Evolutionary conservation across 2,329 filamentous ascomycete species (phyloP), one percentile per base, ranked within the genome.

Genomic region (Apiospora rasikravindrae): DNA sequence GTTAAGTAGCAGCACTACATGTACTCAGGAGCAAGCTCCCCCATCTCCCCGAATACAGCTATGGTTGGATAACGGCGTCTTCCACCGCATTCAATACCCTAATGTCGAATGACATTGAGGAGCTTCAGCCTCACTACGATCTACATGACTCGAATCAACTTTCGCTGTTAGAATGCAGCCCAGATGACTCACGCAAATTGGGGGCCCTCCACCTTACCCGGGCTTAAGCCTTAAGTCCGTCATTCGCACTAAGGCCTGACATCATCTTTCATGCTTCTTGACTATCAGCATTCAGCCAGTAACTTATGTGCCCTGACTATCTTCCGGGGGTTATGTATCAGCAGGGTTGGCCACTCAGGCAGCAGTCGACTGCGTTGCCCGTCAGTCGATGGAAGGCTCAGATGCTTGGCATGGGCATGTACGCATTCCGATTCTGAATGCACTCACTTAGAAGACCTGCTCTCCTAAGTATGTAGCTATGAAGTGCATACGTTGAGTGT

Each of bases 151-250:
- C 33, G 24, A 51, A 51, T 24, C 57, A n/a, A 40, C 22, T 37
- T 19, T 29, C 10, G 45, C 22, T 57, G 2, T 64, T n/a, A n/a
- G 26, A 37, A 22, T 22, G 16, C 29, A 37, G 33, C 14, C 19
- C 22, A 40, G 29, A 64, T 64, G 57, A 64, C 57, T 64, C 57
- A 64, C 57, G 22, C 57, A n/a, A n/a, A n/a, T 64, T 40, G 29
- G 57, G 33, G 57, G 57, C 13, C 33, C 57, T 64, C 33, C 29
- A 64, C 57, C 7, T 64, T 19, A 40, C 29, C 19, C 57, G 57
- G 57, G 33, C 33, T 64, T 64, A 64, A 64, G 57, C 2, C 57
- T 64, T 64, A 64, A 61, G 57, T 64, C 57, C 57, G 33, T 64
- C 57, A 14, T 64, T 19, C 5, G 33, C 57, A 37, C 57, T 8